Conservation (phyloP, 805 yeast species). For the Deakozyma indianensis region DNA sequence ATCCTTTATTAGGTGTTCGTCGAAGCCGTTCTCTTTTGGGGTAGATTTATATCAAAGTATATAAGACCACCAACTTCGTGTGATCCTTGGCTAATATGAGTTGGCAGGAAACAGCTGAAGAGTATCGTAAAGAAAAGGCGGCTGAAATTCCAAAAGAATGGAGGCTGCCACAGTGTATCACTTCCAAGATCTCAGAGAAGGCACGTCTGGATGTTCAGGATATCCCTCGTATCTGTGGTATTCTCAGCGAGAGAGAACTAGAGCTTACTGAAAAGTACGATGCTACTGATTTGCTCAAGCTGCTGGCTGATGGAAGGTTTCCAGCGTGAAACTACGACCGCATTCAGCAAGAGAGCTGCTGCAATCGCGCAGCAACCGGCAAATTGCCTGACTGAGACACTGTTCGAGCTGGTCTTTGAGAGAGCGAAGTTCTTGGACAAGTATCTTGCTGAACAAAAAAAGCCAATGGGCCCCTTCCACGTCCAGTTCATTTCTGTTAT, state of each 20-base stretch:
- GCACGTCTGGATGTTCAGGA: slow-evolving; percentile 8
- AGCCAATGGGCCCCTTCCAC: slow-evolving; percentile 45
- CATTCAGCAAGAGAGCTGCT: slow-evolving; percentile 46
- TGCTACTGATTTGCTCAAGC: slow-evolving; percentile 9
- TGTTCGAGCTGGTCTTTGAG: slow-evolving; percentile 43
- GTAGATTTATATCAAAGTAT: too few species aligned
- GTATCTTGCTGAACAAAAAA: slow-evolving; percentile 31
- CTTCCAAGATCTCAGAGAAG: slow-evolving; percentile 1
- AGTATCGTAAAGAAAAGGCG: neutral
- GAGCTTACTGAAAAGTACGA: slow-evolving; percentile 14
- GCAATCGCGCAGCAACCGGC: slow-evolving; percentile 42
- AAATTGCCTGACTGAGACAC: slow-evolving; percentile 24
- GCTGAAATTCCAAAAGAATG: slow-evolving; percentile 1
- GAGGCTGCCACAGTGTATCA: neutral
- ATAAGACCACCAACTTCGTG: too few species aligned
- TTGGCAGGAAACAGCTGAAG: slow-evolving; percentile 1
- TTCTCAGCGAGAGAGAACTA: slow-evolving; percentile 12
- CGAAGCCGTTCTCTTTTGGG: too few species aligned
- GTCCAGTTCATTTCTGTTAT: slow-evolving; percentile 54
- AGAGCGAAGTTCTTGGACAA: slow-evolving; percentile 43
- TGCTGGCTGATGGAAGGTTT: slow-evolving; percentile 22
- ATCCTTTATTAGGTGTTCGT: too few species aligned
- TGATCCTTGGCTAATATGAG: neutral
- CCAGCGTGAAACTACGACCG: slow-evolving; percentile 33
- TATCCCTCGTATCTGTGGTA: slow-evolving; percentile 10